phyloP scores from a whole-genome alignment of 179 eudicot species.

The Silene vulgaris region DNA sequence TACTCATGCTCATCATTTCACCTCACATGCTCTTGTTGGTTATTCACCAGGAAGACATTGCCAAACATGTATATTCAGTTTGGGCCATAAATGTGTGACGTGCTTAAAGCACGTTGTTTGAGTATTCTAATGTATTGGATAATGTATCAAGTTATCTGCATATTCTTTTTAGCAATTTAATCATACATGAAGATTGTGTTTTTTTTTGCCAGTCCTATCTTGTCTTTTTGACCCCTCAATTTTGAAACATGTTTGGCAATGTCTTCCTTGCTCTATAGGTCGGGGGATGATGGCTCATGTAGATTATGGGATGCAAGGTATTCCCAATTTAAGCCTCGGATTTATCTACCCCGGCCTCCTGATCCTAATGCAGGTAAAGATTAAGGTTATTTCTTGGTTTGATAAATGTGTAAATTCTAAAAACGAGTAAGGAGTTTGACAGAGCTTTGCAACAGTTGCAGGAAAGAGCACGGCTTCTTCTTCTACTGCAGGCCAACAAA shows the following conservation, averaged over 20 bases:
- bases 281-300: conserved; percentile 93
- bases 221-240: not conserved
- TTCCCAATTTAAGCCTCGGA: conserved; percentile 69
- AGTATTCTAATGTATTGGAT: not conserved
- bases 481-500: conserved; percentile 37
- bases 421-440: conserved; percentile 12
- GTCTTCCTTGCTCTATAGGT: conserved; percentile 36
- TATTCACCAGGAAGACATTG: not conserved
- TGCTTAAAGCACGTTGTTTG: not conserved
- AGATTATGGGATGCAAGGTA: conserved; percentile 93
- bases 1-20: not conserved
- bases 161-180: not conserved
- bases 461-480: conserved; percentile 38
- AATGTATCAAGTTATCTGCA: not conserved
- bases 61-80: not conserved
- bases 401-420: not conserved
- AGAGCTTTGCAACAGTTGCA: conserved; percentile 28
- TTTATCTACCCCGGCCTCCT: conserved; percentile 69
- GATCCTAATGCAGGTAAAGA: conserved; percentile 58
- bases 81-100: not conserved
- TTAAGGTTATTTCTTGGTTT: conserved; percentile 1
- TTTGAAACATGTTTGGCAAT: not conserved
- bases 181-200: no score
- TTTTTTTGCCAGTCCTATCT: not conserved
- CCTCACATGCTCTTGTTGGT: not conserved